Base-by-base conservation (phyloP, 176 grass and related monocot species). In the Avena insularis region DNA sequence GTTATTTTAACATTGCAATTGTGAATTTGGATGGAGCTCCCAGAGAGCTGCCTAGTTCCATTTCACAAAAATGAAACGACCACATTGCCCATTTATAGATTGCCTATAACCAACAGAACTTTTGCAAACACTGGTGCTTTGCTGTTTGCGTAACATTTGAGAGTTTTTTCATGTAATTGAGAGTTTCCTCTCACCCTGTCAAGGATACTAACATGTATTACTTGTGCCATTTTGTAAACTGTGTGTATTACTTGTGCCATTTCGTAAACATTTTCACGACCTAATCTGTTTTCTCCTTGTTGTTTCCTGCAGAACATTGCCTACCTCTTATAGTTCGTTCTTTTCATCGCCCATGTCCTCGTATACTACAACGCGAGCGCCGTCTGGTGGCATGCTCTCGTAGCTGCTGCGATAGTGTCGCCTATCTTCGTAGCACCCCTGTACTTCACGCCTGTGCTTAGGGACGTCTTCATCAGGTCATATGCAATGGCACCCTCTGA, bases 401-500 rank as follows among this genome's bases (percentile, higher is more conserved):
- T 5, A 71, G 68, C 38, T 9, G 17, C 1, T 46, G 68, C 29
- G 1, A 46, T 71, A 2, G 38, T 71, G 68, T 71, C 19, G 17
- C 71, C 71, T 62, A 25, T 48, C 43, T 75, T 19, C 2, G 35
- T 71, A 20, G 10, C 40, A 5, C 35, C 67, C 3, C 36, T 71
- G 0, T 71, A 71, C 38, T 43, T 43, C 8, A 38, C 19, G 17
- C 67, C 36, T 40, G n/a, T 71, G 17, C 38, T 71, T 71, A 46
- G 68, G 20, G 68, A 46, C 17, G 38, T 46, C 19, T 71, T n/a
- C 68, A 0, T 71, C 17, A 71, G 38, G 36, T 17, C 4, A 45
- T 61, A 75, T 75, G 56, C 69, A 35, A 84, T 48, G 70, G 40
- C 54, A 61, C 0, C 45, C 40, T 46, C 69, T 63, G 60, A 63